Base-by-base conservation (phyloP, 257 asterid species). In the Nicotiana undulata region DNA sequence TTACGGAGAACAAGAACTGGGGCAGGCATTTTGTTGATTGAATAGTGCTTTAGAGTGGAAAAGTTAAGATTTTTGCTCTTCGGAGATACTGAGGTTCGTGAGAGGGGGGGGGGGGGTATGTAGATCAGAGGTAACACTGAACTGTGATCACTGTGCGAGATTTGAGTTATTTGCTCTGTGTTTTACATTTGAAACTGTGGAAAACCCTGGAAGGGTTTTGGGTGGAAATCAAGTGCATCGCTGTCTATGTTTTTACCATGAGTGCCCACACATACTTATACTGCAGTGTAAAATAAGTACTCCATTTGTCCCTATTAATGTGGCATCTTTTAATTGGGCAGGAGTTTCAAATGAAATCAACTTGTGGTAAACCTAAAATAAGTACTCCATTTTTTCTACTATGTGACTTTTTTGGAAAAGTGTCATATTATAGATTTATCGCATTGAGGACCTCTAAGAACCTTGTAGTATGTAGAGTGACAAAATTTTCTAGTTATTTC, bases 1-100 rank as follows among this genome's bases (percentile, higher is more conserved):
- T 88, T 85, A 90, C 98, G 91, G 81, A 93, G 93, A 80, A 92
- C 98, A 83, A 93, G 89, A 28, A 92, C 96, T 26, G 92, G 95
- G 10, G 97, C 86, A 6, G 90, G 93, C 97, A 93, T 92, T 83
- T 31, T 85, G 78, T 9, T 6, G 68, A 75, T 81, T 49, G 18
- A 81, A 82, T 83, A 63, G 70, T 37, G 60, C 52, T 55, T 17
- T 40, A 20, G 8, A 34, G 6, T 9, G 52, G n/a, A 55, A 37
- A 63, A 13, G 16, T 74, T 24, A 3, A 15, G 78, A 49, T 74
- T 7, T 49, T 31, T 74, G 32, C 7, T 49, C 16, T 44, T 37
- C 76, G 4, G 13, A 15, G 20, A 12, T 52, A n/a, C 0, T 49
- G 22, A 16, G 16, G 51, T 32, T 22, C 18, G 20, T 15, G 32